These are phyloP conservation scores for Blumeria graminis DNA, from an alignment of 2,329 filamentous ascomycete genomes.

Conservation along the genomic window DNA sequence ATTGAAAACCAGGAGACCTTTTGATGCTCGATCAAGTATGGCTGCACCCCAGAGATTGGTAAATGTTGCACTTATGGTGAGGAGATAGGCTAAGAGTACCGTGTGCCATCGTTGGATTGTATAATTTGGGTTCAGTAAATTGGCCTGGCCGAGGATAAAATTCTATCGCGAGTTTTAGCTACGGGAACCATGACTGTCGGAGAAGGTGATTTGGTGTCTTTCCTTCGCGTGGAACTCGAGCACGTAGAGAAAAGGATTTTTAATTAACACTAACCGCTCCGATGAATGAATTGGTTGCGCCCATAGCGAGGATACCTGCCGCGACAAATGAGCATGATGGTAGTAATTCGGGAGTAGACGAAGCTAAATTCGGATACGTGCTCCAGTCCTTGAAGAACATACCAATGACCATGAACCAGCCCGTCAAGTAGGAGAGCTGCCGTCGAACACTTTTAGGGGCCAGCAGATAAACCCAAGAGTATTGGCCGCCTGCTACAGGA, in stretches of 20 bases:
- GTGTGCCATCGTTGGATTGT: conserved; percentile 21
- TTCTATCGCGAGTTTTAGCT: background rate
- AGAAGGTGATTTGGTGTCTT: no score
- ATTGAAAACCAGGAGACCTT: conserved; percentile 27
- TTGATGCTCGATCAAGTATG: conserved; percentile 25
- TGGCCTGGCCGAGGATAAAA: conserved; percentile 15
- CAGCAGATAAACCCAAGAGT: conserved; percentile 31
- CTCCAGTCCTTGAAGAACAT: background rate
- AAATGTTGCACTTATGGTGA: conserved; percentile 21
- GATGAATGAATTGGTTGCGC: conserved; percentile 28
- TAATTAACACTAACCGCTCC: conserved; percentile 7
- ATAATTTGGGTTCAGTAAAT: conserved; percentile 19
- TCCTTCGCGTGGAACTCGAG: no score
- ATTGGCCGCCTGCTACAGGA: conserved; percentile 30
- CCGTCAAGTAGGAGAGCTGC: conserved; percentile 21
- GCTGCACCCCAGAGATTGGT: conserved; percentile 26
- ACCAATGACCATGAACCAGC: conserved; percentile 21
- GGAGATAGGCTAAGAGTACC: conserved; percentile 24
- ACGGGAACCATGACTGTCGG: background rate
- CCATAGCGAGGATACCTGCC: conserved; percentile 21
- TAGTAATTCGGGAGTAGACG: no score
- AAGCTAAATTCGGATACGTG: background rate
- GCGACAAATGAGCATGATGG: background rate
- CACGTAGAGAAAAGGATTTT: background rate
- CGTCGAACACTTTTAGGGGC: conserved; percentile 23